Base-by-base conservation (phyloP, 768 basidiomycete species). In the Sporobolomyces pararoseus region DNA sequence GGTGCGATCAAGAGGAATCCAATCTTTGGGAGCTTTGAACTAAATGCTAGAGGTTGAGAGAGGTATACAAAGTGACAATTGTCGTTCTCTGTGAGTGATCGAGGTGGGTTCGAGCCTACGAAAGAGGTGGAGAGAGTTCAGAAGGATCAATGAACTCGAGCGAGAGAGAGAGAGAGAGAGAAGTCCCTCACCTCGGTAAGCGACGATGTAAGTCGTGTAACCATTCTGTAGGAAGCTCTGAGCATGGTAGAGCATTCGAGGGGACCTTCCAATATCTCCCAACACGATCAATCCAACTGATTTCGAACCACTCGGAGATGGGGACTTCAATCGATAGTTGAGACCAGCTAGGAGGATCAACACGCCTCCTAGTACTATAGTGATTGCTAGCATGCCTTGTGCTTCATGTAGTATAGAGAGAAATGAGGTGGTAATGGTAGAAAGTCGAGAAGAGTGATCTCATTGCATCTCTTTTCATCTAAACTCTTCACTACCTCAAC, bases 161-260 rank as follows among this genome's bases (percentile, higher is more conserved):
- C 23, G 23, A 42, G 42, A 12, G 39, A 23, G 23, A 21, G n/a
- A 52, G 46, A 47, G 6, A 34, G 13, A n/a, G 52, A 21, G 19
- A 53, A 14, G n/a, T n/a, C n/a, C 37, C 65, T 44, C 9, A 91
- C 95, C 92, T 80, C 82, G 81, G 78, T 96, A 96, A 21, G 91
- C 95, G 64, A 98, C 85, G 23, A 99, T 77, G 75, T 86, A 85
- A 2, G 91, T 91, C 67, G 84, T 81, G 79, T 90, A 96, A 7
- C 84, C 86, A 62, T 86, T 84, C 65, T 87, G 85, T 46, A 90
- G 88, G 77, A 99, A 90, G 77, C 90, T 93, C 78, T 95, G 86
- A 0, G 95, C 89, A 76, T 99, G 96, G 79, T 97, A 97, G 91
- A 97, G 95, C 91, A 97, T 98, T 63, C 96, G 84, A 16, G 96